phyloP scores from a whole-genome alignment of 495 filamentous ascomycete genomes.

The Cercophora scortea region DNA sequence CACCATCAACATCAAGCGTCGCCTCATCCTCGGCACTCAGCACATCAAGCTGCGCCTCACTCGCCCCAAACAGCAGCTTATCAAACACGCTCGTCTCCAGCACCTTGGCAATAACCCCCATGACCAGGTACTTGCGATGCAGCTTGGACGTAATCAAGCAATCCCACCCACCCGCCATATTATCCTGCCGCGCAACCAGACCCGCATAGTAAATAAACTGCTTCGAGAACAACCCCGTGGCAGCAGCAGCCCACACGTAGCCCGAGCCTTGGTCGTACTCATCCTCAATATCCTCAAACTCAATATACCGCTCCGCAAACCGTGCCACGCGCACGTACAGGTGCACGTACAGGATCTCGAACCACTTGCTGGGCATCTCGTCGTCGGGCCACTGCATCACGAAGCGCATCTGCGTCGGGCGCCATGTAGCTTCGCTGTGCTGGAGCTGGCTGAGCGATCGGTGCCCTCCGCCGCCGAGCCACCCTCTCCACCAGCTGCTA shows the following conservation, averaged over 20 bases:
- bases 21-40: conserved; percentile 26
- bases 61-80: conserved; percentile 36
- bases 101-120: conserved; percentile 32
- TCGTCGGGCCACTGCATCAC: not conserved
- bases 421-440: conserved; percentile 1
- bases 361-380: conserved; percentile 11
- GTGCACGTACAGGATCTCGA: conserved; percentile 8
- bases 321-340: conserved; percentile 3
- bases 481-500: not conserved
- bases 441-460: not conserved
- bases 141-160: conserved; percentile 20
- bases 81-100: conserved; percentile 36
- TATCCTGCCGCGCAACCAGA: conserved; percentile 30
- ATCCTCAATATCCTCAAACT: conserved; percentile 1
- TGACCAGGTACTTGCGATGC: conserved; percentile 32
- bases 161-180: conserved; percentile 31
- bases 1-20: conserved; percentile 32
- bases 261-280: not conserved
- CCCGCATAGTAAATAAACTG: conserved; percentile 29
- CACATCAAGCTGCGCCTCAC: conserved; percentile 14
- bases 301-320: conserved; percentile 9
- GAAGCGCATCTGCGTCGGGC: conserved; percentile 11
- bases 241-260: conserved; percentile 5
- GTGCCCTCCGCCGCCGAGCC: not conserved
- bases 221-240: conserved; percentile 6